Conservation (phyloP, 2,329 filamentous ascomycete genomes). For the Hypoxylon sp. region DNA sequence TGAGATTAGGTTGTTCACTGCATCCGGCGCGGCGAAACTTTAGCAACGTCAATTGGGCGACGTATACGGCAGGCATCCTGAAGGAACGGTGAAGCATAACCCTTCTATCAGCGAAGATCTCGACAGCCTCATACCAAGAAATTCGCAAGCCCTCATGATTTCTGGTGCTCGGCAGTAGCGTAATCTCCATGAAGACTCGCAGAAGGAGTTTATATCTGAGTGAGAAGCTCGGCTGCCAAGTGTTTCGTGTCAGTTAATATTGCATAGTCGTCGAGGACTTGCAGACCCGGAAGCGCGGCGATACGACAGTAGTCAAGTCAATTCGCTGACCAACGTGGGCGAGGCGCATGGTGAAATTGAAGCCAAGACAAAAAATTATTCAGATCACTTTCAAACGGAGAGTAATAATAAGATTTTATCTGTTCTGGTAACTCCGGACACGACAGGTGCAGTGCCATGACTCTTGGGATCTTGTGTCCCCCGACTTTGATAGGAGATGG, state of each 20-base stretch:
- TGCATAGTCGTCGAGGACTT: constrained; percentile 34
- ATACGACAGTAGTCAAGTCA: constrained; percentile 36
- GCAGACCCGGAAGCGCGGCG: constrained; percentile 37
- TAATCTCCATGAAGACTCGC: constrained; percentile 9
- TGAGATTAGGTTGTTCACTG: constrained; percentile 14
- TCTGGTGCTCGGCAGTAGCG: background rate
- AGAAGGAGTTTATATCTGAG: constrained; percentile 33
- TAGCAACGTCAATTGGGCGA: constrained; percentile 12
- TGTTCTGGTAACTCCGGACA: constrained; percentile 41
- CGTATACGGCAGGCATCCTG: constrained; percentile 29
- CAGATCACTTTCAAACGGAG: constrained; percentile 36
- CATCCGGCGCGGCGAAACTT: constrained; percentile 29
- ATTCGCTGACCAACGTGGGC: constrained; percentile 36
- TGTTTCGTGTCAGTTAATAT: constrained; percentile 40
- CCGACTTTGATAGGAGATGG: constrained; percentile 22
- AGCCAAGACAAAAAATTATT: constrained; percentile 39
- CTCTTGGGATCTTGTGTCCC: constrained; percentile 31
- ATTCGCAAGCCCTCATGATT: constrained; percentile 4
- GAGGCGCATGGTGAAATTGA: constrained; percentile 39
- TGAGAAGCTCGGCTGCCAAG: constrained; percentile 43
- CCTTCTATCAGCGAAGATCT: constrained; percentile 4
- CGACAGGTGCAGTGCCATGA: constrained; percentile 26
- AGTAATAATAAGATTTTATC: constrained; percentile 26
- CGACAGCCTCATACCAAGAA: constrained; percentile 21
- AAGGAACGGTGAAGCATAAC: constrained; percentile 27